These are phyloP conservation scores for Oidiodendron maius DNA, from an alignment of 495 filamentous ascomycete genomes.

Conservation along the genomic window DNA sequence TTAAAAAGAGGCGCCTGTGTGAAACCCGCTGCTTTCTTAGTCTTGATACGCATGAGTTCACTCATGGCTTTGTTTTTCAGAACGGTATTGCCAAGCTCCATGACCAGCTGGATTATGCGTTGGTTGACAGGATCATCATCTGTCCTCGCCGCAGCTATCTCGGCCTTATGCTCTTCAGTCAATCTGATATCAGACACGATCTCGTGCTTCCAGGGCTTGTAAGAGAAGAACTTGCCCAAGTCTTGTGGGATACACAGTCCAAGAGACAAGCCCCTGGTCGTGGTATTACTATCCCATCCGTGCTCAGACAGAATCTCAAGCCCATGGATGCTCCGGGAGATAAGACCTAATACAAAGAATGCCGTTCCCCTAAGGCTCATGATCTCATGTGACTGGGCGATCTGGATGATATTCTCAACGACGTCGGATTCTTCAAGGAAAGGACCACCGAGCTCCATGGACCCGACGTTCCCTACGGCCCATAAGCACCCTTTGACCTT, in stretches of 20 bases:
- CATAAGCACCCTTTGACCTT: constrained; percentile 97
- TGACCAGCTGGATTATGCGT: constrained; percentile 69
- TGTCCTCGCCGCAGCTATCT: constrained; percentile 32
- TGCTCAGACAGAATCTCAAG: constrained; percentile 78
- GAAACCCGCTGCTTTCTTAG: constrained; percentile 58
- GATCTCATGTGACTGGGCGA: constrained; percentile 80
- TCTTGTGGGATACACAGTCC: constrained; percentile 81
- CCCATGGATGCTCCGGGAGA: constrained; percentile 87
- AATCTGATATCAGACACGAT: constrained; percentile 35
- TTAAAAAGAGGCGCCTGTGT: constrained; percentile 70
- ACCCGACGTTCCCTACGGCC: constrained; percentile 96
- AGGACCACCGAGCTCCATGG: constrained; percentile 92
- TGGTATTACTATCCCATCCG: constrained; percentile 90
- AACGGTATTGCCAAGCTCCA: constrained; percentile 86
- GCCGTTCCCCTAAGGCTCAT: constrained; percentile 91
- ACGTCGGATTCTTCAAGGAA: constrained; percentile 87
- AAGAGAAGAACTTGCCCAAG: constrained; percentile 69
- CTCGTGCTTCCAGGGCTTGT: constrained; percentile 39
- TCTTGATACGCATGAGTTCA: constrained; percentile 58
- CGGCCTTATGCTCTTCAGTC: constrained; percentile 30
- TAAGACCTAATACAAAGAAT: constrained; percentile 89
- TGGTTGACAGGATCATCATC: constrained; percentile 65
- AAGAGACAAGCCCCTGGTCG: constrained; percentile 72
- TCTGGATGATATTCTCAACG: constrained; percentile 74
- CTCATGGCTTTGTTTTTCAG: constrained; percentile 69